phyloP scores from a whole-genome alignment of 2,329 filamentous ascomycete genomes.

The Mycosphaerella sp. region DNA sequence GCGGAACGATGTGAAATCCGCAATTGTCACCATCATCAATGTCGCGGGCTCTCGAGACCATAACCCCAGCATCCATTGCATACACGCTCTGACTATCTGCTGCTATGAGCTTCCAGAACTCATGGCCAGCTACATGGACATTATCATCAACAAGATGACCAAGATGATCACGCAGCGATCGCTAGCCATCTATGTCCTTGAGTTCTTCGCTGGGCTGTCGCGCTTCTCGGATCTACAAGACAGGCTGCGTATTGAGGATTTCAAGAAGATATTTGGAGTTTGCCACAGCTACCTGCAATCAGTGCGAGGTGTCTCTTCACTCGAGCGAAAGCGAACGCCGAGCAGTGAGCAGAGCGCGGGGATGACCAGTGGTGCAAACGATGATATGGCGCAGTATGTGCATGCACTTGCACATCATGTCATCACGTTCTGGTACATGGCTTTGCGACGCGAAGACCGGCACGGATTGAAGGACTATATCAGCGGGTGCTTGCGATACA shows the following conservation, averaged over 20 bases:
- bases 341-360: conserved; percentile 27
- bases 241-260: conserved; percentile 66
- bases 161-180: conserved; percentile 91
- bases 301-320: conserved; percentile 51
- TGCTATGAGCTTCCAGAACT: conserved; percentile 89
- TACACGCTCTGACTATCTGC: conserved; percentile 89
- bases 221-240: conserved; percentile 60
- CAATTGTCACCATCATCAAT: conserved; percentile 72
- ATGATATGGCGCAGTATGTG: conserved; percentile 57
- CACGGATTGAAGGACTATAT: conserved; percentile 85
- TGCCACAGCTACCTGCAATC: conserved; percentile 91
- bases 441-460: conserved; percentile 76
- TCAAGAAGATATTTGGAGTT: conserved; percentile 88
- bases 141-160: conserved; percentile 86
- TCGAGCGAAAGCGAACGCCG: conserved; percentile 25
- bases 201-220: conserved; percentile 86
- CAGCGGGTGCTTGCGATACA: conserved; percentile 72
- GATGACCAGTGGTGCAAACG: conserved; percentile 23
- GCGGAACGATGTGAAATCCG: conserved; percentile 80
- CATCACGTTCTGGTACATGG: conserved; percentile 94
- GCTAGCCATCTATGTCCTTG: conserved; percentile 88
- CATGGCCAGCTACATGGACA: conserved; percentile 76
- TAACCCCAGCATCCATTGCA: conserved; percentile 82
- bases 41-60: conserved; percentile 54
- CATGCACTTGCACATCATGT: conserved; percentile 91